Evolutionary conservation across 2,329 filamentous ascomycete species (phyloP), one percentile per base, ranked within the genome.

Genomic region (Pestalotiopsis sp.): DNA sequence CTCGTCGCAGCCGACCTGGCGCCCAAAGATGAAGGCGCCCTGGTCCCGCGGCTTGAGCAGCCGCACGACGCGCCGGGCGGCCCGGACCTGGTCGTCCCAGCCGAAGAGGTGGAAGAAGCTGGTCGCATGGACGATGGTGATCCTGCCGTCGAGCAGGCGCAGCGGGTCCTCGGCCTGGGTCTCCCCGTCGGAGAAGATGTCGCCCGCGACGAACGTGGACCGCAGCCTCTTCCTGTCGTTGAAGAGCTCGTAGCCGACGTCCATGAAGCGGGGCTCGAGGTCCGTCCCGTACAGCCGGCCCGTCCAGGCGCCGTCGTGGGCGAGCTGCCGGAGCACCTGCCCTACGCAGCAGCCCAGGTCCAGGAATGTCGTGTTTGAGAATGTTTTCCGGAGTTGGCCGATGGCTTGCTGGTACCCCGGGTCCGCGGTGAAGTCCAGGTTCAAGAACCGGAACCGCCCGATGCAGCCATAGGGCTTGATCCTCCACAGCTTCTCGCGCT

Each of bases 21-120:
- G 80, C 39, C 87, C 86, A 66, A 87, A 83, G 38, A 89, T 82
- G 73, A 86, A 76, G 13, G 77, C 82, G 61, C 84, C 81, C 39
- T 72, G 79, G 11, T 82, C 83, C 1, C 82, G 82, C 0, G 81
- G 78, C 71, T 82, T 80, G 20, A 87, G 74, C 61, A 86, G 82
- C n/a, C 77, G 74, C 20, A 86, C 80, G 45, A 86, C 77, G 1
- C 83, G 81, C 64, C 77, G 79, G 14, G 81, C 83, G 4, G 83
- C 83, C 62, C 79, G 80, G 17, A 86, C 73, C 70, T 87, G 85
- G 45, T 85, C 78, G 17, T 77, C 74, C 82, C 84, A 84, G 23
- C 77, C 63, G 20, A 70, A 70, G 9, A 70, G 56, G 57, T 70
- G 69, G 41, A 70, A 45, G 56, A 69, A 69, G 52, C 59, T 65